A percentile compares a stretch with the other conserved stretches of the same genome.
Conservation (phyloP, 2,329 filamentous ascomycete genomes). For the Thielaviopsis musarum region DNA sequence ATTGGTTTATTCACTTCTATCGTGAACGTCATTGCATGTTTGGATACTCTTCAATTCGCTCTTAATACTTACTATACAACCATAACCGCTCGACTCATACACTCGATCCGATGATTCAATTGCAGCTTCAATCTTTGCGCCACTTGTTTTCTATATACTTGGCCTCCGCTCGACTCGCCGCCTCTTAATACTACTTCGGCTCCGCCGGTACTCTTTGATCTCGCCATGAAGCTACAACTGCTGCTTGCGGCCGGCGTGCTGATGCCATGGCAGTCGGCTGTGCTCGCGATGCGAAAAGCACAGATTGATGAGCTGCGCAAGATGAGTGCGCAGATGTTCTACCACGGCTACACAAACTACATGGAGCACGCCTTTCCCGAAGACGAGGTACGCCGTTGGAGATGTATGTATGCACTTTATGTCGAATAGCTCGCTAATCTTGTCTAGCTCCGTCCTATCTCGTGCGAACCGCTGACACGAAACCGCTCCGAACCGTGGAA, state of each 20-base stretch:
- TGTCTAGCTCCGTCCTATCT: constrained; percentile 58
- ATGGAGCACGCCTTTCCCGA: constrained; percentile 89
- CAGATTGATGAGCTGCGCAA: constrained; percentile 38
- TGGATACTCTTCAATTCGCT: too few relatives aligned
- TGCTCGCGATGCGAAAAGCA: constrained; percentile 36
- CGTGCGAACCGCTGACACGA: constrained; percentile 69
- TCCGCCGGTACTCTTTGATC: too few relatives aligned
- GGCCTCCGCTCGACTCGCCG: background rate
- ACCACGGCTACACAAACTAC: constrained; percentile 93
- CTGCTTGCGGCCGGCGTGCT: background rate
- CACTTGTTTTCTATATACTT: constrained; percentile 2
- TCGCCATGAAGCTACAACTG: background rate
- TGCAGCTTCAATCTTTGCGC: constrained; percentile 1
- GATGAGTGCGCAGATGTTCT: constrained; percentile 67
- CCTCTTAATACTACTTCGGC: background rate
- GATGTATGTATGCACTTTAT: background rate
- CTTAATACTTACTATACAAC: background rate
- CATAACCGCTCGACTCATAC: too few relatives aligned
- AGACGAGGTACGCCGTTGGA: constrained; percentile 48
- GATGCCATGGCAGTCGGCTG: constrained; percentile 21
- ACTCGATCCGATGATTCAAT: constrained; percentile 11
- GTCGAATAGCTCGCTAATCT: background rate
- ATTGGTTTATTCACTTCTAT: too few relatives aligned
- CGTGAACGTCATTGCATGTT: too few relatives aligned
- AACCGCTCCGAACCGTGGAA: constrained; percentile 65